Base-by-base conservation (phyloP, 345 rosid species). In the Turritis glabra region DNA sequence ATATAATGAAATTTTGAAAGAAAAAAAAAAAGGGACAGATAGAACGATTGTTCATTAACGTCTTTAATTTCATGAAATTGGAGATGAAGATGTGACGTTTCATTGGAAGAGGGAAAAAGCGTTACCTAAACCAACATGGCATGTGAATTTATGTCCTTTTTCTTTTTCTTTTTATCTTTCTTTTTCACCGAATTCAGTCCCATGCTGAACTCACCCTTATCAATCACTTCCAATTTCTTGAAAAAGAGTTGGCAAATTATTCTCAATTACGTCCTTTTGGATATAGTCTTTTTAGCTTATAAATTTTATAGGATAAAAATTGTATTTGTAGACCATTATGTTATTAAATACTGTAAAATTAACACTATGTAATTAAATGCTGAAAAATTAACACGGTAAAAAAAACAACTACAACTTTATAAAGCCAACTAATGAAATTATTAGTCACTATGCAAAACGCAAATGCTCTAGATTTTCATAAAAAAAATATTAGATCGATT, bases 41-140 rank as follows among this genome's bases (percentile, higher is more conserved):
- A 8, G 33, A 12, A 37, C 2, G 41, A 37, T 73, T 55, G 35
- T 55, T 50, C 30, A 52, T 30, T 56, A 30, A n/a, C 9, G 64
- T 41, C 37, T 17, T 43, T 30, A 55, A 54, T 32, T 41, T 73
- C 71, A 64, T 64, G 29, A 54, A 55, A 73, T 43, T 54, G 19
- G 47, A 63, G 48, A 43, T 13, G 66, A 47, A 65, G 67, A 66
- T 74, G 73, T 74, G 78, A 74, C 73, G 73, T 74, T 58, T 57
- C 78, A 74, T 8, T 37, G 59, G 64, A 56, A 65, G 51, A 56
- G 40, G 30, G 29, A 17, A 22, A 73, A 74, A 64, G 41, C 66
- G 54, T 56, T 33, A 33, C 72, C 67, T 23, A 53, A 72, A 53
- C 71, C 26, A 54, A 64, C 64, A 73, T 73, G 37, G 65, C 77